Percentiles rank a stretch among this genome's conserved stretches.
These are phyloP conservation scores for Thymus mandschuricus DNA, from an alignment of 257 asterid genomes.

Conservation along the genomic window DNA sequence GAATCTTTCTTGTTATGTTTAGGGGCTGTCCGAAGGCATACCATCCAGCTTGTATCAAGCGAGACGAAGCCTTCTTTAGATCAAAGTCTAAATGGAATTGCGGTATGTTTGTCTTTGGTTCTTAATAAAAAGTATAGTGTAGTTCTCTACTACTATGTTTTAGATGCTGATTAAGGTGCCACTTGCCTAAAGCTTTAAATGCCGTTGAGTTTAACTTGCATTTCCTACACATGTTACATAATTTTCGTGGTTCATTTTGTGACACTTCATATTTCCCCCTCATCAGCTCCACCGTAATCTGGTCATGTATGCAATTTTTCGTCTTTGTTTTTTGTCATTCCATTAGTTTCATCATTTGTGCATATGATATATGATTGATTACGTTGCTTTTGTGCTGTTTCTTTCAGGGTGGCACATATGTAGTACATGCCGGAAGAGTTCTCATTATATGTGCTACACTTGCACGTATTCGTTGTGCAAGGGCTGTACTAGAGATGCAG, in stretches of 20 bases:
- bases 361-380: constrained; percentile 1
- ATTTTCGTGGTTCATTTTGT: too few species aligned
- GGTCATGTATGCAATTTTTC: too few species aligned
- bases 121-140: background rate
- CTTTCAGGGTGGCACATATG: constrained; percentile 99
- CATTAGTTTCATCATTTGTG: too few species aligned
- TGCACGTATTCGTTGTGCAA: constrained; percentile 97
- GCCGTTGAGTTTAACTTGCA: too few species aligned
- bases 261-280: too few species aligned
- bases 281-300: too few species aligned
- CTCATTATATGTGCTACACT: constrained; percentile 86
- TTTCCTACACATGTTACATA: too few species aligned
- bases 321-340: too few species aligned
- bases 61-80: constrained; percentile 82
- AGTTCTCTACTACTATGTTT: background rate
- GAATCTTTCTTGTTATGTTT: constrained; percentile 30
- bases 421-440: constrained; percentile 74
- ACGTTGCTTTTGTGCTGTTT: constrained; percentile 34
- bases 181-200: too few species aligned
- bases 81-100: constrained; percentile 89
- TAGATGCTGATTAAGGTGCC: too few species aligned
- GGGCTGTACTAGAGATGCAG: constrained; percentile 72
- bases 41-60: constrained; percentile 91
- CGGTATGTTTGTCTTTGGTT: constrained; percentile 44
- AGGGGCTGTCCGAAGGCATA: constrained; percentile 99